Conservation (phyloP, 2,329 filamentous ascomycete species). For the Rachicladosporium sp. region DNA sequence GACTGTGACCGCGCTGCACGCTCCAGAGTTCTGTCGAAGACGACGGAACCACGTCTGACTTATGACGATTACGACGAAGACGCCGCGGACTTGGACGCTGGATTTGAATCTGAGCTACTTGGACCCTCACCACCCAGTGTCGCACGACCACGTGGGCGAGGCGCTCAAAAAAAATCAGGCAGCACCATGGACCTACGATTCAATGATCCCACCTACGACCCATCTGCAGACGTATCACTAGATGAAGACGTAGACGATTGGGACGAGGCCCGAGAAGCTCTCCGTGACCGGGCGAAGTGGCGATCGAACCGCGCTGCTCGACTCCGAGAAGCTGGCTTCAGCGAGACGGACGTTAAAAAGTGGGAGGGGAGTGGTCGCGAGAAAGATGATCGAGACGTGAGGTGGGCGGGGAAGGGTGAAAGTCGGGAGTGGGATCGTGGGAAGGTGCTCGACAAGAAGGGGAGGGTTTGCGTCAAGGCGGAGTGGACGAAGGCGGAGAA, state of each 20-base stretch:
- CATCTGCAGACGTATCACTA: conserved; percentile 41
- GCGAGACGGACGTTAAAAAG: conserved; percentile 58
- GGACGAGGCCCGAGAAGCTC: conserved; percentile 66
- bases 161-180: conserved; percentile 42
- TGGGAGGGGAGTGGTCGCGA: conserved; percentile 56
- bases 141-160: conserved; percentile 53
- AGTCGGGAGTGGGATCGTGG: conserved; percentile 55
- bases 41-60: too few species aligned
- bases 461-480: conserved; percentile 38
- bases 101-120: background rate
- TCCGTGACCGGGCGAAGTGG: conserved; percentile 70
- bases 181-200: conserved; percentile 68
- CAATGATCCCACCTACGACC: conserved; percentile 47
- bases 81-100: too few species aligned
- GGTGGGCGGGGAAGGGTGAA: conserved; percentile 33
- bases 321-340: conserved; percentile 65
- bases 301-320: conserved; percentile 63
- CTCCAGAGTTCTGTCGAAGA: too few species aligned
- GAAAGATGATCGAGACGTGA: conserved; percentile 39
- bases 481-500: conserved; percentile 28
- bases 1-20: too few species aligned
- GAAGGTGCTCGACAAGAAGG: conserved; percentile 46
- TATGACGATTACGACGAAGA: too few species aligned
- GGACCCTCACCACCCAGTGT: conserved; percentile 39
- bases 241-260: conserved; percentile 47